Evolutionary conservation across 352 stramenopile genomes (phyloP).

Genomic region (Pythium aristosporum): DNA sequence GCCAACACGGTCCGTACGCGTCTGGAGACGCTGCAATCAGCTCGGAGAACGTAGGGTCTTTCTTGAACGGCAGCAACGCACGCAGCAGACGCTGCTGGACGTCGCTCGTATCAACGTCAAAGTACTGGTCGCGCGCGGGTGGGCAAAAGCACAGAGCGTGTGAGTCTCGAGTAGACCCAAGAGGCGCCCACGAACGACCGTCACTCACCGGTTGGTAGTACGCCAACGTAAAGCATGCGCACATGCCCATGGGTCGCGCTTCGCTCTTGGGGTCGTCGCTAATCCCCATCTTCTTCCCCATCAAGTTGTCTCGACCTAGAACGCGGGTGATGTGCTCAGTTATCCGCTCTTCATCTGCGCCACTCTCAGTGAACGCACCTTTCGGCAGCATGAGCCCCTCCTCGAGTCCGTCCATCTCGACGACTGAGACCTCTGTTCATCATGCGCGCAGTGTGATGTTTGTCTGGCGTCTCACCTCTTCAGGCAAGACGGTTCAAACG

Average conservation of each 20-base stretch:
- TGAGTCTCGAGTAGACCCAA: not conserved
- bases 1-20: constrained; percentile 83
- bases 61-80: constrained; percentile 82
- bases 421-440: constrained; percentile 68
- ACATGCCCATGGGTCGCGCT: constrained; percentile 48
- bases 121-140: constrained; percentile 47
- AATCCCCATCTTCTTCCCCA: constrained; percentile 47
- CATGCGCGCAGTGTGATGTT: not conserved
- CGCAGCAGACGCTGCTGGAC: constrained; percentile 74
- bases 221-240: constrained; percentile 76
- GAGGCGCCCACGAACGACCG: not conserved
- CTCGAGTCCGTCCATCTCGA: constrained; percentile 69
- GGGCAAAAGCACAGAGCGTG: not conserved
- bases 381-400: constrained; percentile 76
- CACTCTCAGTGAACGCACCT: constrained; percentile 28
- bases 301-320: constrained; percentile 53
- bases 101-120: constrained; percentile 83
- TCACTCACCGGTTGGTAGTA: constrained; percentile 78
- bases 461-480: not conserved
- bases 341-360: not conserved
- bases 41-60: constrained; percentile 79
- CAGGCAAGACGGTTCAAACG: not conserved
- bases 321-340: not conserved
- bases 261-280: constrained; percentile 36
- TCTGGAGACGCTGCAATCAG: constrained; percentile 57